Evolutionary conservation across 139 green algal genomes (phyloP), one percentile per base, ranked within the genome.

Genomic region (Gonium pectorale): DNA sequence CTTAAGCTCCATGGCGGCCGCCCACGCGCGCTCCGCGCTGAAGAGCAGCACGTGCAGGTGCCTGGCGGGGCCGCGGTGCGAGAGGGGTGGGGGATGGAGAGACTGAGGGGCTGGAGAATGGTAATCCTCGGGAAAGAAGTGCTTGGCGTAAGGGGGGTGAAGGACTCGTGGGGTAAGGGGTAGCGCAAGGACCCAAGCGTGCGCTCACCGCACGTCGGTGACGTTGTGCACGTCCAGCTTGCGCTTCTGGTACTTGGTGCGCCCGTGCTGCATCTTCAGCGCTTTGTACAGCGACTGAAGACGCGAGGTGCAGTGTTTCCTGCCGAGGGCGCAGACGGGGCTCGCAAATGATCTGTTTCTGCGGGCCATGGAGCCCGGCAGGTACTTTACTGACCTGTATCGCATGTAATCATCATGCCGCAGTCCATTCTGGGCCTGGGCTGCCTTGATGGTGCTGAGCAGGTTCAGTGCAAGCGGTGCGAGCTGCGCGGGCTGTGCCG

Each of bases 1-100:
- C 88, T 98, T 99, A 0, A 99, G 84, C 74, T 98, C 93, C 94
- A 98, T 99, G 38, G 95, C 96, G 29, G 95, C 92, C 0, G 91
- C 87, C 97, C 97, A 99, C 15, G 91, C 93, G 0, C 97, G 90
- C 92, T 99, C 97, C 11, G 97, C 94, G 29, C 59, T 90, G 59
- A 97, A 93, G 37, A 99, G 89, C 22, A 92, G 90, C 33, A 99
- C 95, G 77, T 95, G 88, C 78, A 99, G 86, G 78, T 96, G 89
- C 85, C 96, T 98, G 93, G 49, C 73, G 0, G 52, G 37, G 49
- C 26, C 3, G 56, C 5, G 4, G 26, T 11, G 33, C 6, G 54
- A 56, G 29, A 35, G 15, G 46, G 37, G 33, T 15, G 46, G 6
- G 0, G 46, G n/a, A 31, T 0, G n/a, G 46, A 17, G 41, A 21